Evolutionary conservation across 805 yeast species (phyloP), one percentile per base, ranked within the genome.

Genomic region (Myxozyma lipomycoides): DNA sequence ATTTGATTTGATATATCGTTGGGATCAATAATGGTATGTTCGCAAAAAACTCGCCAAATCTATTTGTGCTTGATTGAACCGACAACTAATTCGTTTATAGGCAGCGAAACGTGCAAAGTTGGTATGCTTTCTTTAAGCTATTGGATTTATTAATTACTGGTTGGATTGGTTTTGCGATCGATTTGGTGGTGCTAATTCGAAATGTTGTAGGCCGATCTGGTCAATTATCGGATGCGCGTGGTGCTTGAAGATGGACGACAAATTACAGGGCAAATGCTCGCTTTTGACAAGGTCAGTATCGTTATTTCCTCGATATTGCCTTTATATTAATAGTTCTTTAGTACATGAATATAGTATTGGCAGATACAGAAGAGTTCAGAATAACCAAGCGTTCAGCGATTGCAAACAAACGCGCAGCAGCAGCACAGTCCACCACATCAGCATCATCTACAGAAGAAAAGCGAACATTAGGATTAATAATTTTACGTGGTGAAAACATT

Each of bases 401-500:
- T 42, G 61, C 52, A 53, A 60, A 46, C 61, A 58, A 59, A 64
- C 45, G 62, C 56, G 46, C 57, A 23, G 46, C 52, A 36, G 48
- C 47, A 35, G 32, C 55, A 35, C 59, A 58, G 19, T 41, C 61
- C 2, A 66, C 66, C 3, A 18, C 52, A 2, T 39, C 70, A 21
- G 73, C 70, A 49, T 67, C 76, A 18, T 64, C 76, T 25, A 74
- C 73, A 36, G 85, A 83, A 52, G 90, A 84, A 55, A 86, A 82
- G 62, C 73, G 98, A 50, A 71, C 80, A 3, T 69, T 93, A 22
- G 98, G 98, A 0, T 74, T 93, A 45, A 77, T 86, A 1, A 84
- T 91, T 34, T 70, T 91, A 41, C 76, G 98, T 61, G 98, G 98
- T 1, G 96, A 88, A 58, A 86, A 84, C 58, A 80, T 93, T 24